Conservation (phyloP, 1,284 basidiomycete genomes). For the Pulveroboletus sp. region DNA sequence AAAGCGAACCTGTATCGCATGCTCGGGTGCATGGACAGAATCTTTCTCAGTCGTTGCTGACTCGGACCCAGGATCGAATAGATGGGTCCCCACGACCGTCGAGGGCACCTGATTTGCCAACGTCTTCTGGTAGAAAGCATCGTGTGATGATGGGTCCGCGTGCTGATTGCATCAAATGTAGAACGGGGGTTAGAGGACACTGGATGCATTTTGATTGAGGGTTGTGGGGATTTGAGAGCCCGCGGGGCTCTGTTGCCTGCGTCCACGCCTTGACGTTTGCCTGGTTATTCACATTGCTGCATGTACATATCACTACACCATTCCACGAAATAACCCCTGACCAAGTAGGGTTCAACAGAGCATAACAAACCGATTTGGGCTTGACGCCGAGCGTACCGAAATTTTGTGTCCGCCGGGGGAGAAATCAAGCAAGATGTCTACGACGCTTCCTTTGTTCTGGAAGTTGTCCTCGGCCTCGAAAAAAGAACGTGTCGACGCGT, state of each 20-base stretch:
- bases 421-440: slow-evolving; percentile 54
- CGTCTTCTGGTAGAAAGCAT: slow-evolving; percentile 40
- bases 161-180: slow-evolving; percentile 70
- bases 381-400: slow-evolving; percentile 2
- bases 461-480: slow-evolving; percentile 83
- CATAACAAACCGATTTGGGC: slow-evolving; percentile 28
- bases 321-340: slow-evolving; percentile 18
- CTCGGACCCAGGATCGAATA: slow-evolving; percentile 18
- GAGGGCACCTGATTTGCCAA: slow-evolving; percentile 20
- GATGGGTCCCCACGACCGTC: slow-evolving; percentile 24
- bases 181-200: slow-evolving; percentile 66
- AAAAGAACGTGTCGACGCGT: slow-evolving; percentile 82
- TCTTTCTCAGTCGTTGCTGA: background rate
- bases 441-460: slow-evolving; percentile 92
- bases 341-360: slow-evolving; percentile 18
- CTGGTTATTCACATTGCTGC: slow-evolving; percentile 6
- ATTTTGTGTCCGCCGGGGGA: slow-evolving; percentile 12
- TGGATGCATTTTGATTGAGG: slow-evolving; percentile 64
- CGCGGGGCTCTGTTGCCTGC: background rate
- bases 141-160: slow-evolving; percentile 74
- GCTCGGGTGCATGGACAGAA: slow-evolving; percentile 8
- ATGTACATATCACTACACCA: slow-evolving; percentile 4
- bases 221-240: background rate
- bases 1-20: background rate
- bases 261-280: background rate